These are phyloP conservation scores for Monascus ruber DNA, from an alignment of 2,329 filamentous ascomycete genomes.

Conservation along the genomic window DNA sequence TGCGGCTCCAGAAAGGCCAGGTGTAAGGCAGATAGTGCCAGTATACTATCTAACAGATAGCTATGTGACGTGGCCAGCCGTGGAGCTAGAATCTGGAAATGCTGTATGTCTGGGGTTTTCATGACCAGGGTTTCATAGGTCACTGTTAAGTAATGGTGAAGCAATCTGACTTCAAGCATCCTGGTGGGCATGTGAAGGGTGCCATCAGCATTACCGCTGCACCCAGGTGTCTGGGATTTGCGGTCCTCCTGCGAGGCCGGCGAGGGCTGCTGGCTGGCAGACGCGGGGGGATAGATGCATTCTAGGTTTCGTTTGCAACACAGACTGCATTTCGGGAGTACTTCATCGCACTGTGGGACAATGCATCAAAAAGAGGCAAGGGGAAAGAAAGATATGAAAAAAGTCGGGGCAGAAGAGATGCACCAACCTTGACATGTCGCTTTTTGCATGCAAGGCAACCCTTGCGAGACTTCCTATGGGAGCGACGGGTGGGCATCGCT, in stretches of 20 bases:
- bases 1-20: constrained; percentile 26
- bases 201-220: neutral
- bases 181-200: constrained; percentile 9
- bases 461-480: constrained; percentile 29
- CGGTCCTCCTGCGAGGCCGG: constrained; percentile 10
- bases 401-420: neutral
- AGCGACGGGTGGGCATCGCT: constrained; percentile 20
- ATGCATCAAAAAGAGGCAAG: neutral
- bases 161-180: constrained; percentile 25
- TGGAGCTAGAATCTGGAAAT: constrained; percentile 24
- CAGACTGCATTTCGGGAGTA: constrained; percentile 22
- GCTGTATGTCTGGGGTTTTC: constrained; percentile 18
- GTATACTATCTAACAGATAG: constrained; percentile 34
- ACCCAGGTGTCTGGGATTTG: constrained; percentile 3
- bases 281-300: constrained; percentile 21
- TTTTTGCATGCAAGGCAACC: constrained; percentile 30
- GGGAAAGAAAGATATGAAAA: neutral
- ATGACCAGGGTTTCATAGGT: constrained; percentile 23
- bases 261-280: constrained; percentile 13
- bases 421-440: constrained; percentile 27
- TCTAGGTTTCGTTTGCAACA: constrained; percentile 26
- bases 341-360: constrained; percentile 24
- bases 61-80: constrained; percentile 30
- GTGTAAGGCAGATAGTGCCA: constrained; percentile 36
- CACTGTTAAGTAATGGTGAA: constrained; percentile 28